Evolutionary conservation across 2,329 filamentous ascomycete genomes (phyloP), one percentile per base, ranked within the genome.

Genomic region (Tolypocladium pustulatum): DNA sequence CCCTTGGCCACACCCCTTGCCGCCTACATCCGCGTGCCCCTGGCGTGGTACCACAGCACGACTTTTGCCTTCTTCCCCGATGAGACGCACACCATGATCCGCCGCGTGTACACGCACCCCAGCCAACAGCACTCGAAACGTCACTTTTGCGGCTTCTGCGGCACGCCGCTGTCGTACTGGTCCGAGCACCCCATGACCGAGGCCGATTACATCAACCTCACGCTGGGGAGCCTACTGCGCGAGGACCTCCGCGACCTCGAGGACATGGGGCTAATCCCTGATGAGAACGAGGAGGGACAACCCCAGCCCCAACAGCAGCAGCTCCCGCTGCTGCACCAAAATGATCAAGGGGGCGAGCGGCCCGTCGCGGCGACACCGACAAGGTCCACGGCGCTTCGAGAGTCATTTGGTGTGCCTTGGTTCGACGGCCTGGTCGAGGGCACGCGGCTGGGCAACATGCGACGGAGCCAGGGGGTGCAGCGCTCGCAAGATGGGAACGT

Each of bases 101-200:
- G 83, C 58, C 82, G 86, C 46, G 79, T 81, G 54, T 91, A 89
- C 71, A 83, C 83, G 12, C 81, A 86, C 27, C 78, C 77, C 2
- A 74, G 78, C 64, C 81, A 82, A 57, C 78, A 80, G 56, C 75
- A 81, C 65, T 78, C 83, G 1, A 85, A 88, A 69, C 85, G 90
- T 55, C 83, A 91, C 64, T 97, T 97, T 73, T 97, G 92, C 73
- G 92, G 92, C 30, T 95, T 89, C 75, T 96, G 92, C 71, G 92
- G 92, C 57, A 96, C 91, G 0, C 88, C 89, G 15, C 76, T 97
- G 57, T 88, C 87, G 0, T 90, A 87, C 65, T 96, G 91, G 91
- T 87, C 85, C 54, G 91, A 96, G 71, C 73, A 83, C 30, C 88
- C 89, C 0, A 75, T 73, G 0, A 78, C 78, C 56, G 89, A 94